Percentiles rank a stretch among this genome's conserved stretches.
phyloP scores from a whole-genome alignment of 768 basidiomycete genomes.

The Agaricus sinodeliciosus region DNA sequence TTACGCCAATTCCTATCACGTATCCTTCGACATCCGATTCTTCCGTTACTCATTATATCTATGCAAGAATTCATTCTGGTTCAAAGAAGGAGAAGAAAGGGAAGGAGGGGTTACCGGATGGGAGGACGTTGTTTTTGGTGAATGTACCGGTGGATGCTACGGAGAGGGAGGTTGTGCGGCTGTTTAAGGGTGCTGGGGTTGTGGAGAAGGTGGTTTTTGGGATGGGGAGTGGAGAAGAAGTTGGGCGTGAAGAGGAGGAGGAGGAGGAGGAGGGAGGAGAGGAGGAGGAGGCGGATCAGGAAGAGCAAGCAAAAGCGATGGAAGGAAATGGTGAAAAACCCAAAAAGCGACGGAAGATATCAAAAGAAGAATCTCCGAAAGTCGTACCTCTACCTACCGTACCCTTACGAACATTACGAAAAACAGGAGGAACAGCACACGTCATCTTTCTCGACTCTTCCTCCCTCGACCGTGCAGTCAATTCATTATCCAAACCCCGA shows the following conservation, averaged over 20 bases:
- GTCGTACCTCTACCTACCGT: constrained; percentile 54
- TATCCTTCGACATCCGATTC: constrained; percentile 26
- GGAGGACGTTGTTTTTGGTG: constrained; percentile 80
- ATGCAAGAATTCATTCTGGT: constrained; percentile 59
- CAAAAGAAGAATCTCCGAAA: constrained; percentile 36
- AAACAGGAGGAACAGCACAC: constrained; percentile 65
- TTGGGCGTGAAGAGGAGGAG: constrained; percentile 34
- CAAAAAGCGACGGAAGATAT: constrained; percentile 33
- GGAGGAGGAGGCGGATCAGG: constrained; percentile 32
- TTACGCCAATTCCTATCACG: constrained; percentile 38
- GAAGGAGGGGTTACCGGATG: constrained; percentile 38
- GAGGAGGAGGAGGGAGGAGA: constrained; percentile 36
- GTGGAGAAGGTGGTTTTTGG: constrained; percentile 69
- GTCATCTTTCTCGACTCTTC: constrained; percentile 64
- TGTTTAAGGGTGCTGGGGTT: constrained; percentile 76
- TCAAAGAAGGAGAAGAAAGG: constrained; percentile 33
- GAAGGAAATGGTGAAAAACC: constrained; percentile 26
- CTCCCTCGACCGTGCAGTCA: constrained; percentile 62
- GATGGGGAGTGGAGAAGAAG: constrained; percentile 29
- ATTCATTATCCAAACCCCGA: constrained; percentile 43
- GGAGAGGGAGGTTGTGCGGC: constrained; percentile 64
- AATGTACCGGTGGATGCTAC: constrained; percentile 88
- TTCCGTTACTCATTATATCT: constrained; percentile 61
- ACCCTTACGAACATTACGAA: constrained; percentile 49
- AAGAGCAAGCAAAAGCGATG: constrained; percentile 23